phyloP scores from a whole-genome alignment of 441 rosid genomes.

The Brassica hybrid region DNA sequence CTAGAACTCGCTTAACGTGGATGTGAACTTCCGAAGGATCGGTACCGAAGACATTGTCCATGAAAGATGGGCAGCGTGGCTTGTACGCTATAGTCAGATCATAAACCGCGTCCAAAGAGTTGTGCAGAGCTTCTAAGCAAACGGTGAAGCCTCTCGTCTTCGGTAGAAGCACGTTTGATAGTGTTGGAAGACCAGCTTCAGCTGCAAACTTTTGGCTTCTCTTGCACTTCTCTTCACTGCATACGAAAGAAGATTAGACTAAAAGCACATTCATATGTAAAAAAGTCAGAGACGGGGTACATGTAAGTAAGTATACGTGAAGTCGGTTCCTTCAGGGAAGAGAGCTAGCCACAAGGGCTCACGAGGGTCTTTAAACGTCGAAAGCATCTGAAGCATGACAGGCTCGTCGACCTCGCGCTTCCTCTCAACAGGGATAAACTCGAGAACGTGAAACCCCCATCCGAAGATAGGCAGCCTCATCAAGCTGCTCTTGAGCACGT shows the following conservation, averaged over 20 bases:
- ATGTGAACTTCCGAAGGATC: constrained; percentile 96
- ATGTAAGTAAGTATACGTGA: constrained; percentile 57
- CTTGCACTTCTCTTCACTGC: constrained; percentile 85
- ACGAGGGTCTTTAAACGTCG: constrained; percentile 69
- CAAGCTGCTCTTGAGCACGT: constrained; percentile 92
- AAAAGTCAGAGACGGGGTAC: constrained; percentile 25
- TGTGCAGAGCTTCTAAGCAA: constrained; percentile 73
- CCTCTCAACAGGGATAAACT: constrained; percentile 96
- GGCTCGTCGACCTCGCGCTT: constrained; percentile 90
- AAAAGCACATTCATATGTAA: constrained; percentile 15
- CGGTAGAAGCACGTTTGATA: constrained; percentile 82
- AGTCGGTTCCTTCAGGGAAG: constrained; percentile 99
- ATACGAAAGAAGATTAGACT: constrained; percentile 17
- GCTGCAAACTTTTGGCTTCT: constrained; percentile 75
- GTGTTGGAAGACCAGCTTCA: constrained; percentile 77
- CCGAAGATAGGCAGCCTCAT: constrained; percentile 95
- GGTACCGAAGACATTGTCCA: constrained; percentile 88
- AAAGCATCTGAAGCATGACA: constrained; percentile 63
- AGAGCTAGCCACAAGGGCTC: constrained; percentile 99
- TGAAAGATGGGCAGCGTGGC: constrained; percentile 73
- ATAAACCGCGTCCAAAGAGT: constrained; percentile 87
- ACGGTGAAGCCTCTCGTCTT: constrained; percentile 82
- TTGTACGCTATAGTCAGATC: constrained; percentile 92
- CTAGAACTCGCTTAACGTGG: constrained; percentile 64
- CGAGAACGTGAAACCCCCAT: constrained; percentile 93